Conservation (phyloP, 768 basidiomycete species). For the Kwoniella dendrophila region DNA sequence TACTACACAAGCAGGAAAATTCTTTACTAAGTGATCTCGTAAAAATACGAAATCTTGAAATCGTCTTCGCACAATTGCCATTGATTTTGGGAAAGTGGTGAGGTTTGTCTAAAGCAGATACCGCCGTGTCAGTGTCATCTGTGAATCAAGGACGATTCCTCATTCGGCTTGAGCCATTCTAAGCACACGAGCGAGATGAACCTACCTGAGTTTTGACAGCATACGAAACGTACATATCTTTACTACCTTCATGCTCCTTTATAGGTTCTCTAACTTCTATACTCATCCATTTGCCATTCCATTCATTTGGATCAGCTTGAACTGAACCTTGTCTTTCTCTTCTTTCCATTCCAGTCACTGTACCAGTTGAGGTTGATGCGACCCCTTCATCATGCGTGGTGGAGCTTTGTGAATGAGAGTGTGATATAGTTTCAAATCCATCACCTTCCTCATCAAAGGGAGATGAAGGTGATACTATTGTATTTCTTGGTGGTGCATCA, state of each 20-base stretch:
- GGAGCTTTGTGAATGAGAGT: conserved; percentile 23
- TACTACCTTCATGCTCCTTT: conserved; percentile 94
- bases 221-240: conserved; percentile 96
- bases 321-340: conserved; percentile 15
- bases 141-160: too few species aligned
- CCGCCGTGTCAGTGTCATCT: not conserved
- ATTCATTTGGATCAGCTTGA: conserved; percentile 37
- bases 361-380: conserved; percentile 21
- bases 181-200: not conserved
- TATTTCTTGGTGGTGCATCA: conserved; percentile 35
- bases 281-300: conserved; percentile 53
- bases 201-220: conserved; percentile 82
- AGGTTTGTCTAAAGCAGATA: conserved; percentile 73
- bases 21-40: conserved; percentile 78
- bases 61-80: conserved; percentile 67
- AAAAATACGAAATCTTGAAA: conserved; percentile 98
- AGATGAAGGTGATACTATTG: conserved; percentile 14
- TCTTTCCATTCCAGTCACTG: conserved; percentile 8
- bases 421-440: conserved; percentile 48
- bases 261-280: conserved; percentile 80
- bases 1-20: conserved; percentile 97
- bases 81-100: conserved; percentile 70
- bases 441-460: conserved; percentile 37
- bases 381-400: conserved; percentile 4
- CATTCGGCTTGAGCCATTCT: too few species aligned